phyloP scores from a whole-genome alignment of 1,139 yeast species.

The Lizanozyma gosingica region DNA sequence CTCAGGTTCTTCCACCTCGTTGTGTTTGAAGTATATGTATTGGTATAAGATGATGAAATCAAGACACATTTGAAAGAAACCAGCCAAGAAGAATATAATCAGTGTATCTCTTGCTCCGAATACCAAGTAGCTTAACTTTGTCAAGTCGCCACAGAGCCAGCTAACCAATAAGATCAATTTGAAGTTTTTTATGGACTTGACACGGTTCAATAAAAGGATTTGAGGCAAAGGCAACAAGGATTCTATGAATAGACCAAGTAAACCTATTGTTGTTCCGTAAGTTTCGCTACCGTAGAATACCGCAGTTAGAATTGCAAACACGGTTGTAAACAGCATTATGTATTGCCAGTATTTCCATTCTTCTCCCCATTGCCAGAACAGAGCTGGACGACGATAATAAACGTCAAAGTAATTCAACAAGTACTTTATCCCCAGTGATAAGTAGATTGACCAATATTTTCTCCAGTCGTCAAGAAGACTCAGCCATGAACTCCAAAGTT shows the following conservation, averaged over 20 bases:
- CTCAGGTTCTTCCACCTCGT: slow-evolving; percentile 5
- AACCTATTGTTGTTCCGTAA: slow-evolving; percentile 57
- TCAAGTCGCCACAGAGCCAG: slow-evolving; percentile 85
- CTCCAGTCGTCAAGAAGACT: not conserved
- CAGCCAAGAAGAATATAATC: slow-evolving; percentile 63
- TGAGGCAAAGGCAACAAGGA: slow-evolving; percentile 86
- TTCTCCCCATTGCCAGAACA: slow-evolving; percentile 83
- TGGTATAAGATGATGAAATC: slow-evolving; percentile 73
- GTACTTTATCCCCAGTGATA: slow-evolving; percentile 2
- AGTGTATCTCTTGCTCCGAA: slow-evolving; percentile 69
- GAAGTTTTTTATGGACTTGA: slow-evolving; percentile 70
- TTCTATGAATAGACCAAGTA: slow-evolving; percentile 67
- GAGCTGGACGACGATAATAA: slow-evolving; percentile 51
- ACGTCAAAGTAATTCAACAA: slow-evolving; percentile 57
- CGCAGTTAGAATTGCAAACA: slow-evolving; percentile 35
- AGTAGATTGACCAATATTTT: not conserved
- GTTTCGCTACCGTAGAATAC: slow-evolving; percentile 27
- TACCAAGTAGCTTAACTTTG: slow-evolving; percentile 63
- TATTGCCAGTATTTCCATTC: slow-evolving; percentile 60
- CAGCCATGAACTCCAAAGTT: not conserved
- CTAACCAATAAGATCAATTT: slow-evolving; percentile 64
- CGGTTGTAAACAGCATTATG: slow-evolving; percentile 36
- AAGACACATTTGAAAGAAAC: slow-evolving; percentile 68
- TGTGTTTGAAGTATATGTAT: slow-evolving; percentile 45
- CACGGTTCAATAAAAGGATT: slow-evolving; percentile 59